Evolutionary conservation across 768 basidiomycete genomes (phyloP), one percentile per base, ranked within the genome.

Genomic region (Suillus lakei): DNA sequence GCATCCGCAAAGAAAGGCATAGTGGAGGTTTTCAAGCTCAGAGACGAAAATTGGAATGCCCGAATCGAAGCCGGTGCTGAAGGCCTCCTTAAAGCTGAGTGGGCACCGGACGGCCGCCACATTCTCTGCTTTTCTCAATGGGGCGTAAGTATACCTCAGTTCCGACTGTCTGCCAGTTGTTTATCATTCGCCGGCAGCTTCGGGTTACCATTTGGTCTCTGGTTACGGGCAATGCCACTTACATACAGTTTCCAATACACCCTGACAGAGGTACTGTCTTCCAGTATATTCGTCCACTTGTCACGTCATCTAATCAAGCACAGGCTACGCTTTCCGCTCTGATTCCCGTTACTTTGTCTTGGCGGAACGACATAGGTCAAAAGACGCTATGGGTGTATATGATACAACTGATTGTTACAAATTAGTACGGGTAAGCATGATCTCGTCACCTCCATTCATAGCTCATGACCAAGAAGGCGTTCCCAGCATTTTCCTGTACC

Each of bases 121-220:
- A 81, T 98, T 5, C 78, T 98, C 36, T 96, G 93, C 72, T 98
- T 96, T 77, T 96, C 94, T 4, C 92, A 96, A 70, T 93, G 93
- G 91, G 93, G 92, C 70, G 96, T 96, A 80, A 82, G 95, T 59
- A 30, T 13, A 30, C 4, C 12, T 41, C 86, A 26, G 23, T 36
- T 50, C 44, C 66, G 63, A 32, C 38, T n/a, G 10, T 48, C 38
- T 46, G 64, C 23, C 55, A 44, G 44, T 61, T 41, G 7, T 41
- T 62, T 13, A 21, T 61, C 32, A 54, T 61, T 59, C 66, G 46
- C 66, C 48, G 36, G 44, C 71, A 98, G 96, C 84, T 97, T 51
- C 85, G 95, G 61, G 86, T 97, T 13, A 92, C 93, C 2, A 81
- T 96, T 51, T 96, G 95, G 91, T 95, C 93, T 15, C 80, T 97